Evolutionary conservation across 352 stramenopile genomes (phyloP).

Genomic region (Globisporangium camurandrum): DNA sequence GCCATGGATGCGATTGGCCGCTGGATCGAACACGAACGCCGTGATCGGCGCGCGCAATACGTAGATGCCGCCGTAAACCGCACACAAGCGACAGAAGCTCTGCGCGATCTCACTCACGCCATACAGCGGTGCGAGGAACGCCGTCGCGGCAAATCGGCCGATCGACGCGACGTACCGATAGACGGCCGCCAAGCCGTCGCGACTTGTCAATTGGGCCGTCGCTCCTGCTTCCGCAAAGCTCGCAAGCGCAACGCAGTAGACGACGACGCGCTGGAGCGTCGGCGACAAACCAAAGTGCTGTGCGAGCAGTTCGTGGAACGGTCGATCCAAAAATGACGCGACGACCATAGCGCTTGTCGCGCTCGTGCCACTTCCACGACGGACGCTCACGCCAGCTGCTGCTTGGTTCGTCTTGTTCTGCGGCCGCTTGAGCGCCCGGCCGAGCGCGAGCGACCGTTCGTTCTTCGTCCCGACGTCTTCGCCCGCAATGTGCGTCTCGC

Average conservation of each 20-base stretch:
- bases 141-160: conserved; percentile 78
- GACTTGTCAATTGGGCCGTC: conserved; percentile 42
- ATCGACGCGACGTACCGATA: conserved; percentile 70
- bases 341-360: conserved; percentile 10
- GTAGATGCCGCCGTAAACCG: conserved; percentile 85
- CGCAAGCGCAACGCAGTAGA: conserved; percentile 80
- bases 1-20: conserved; percentile 23
- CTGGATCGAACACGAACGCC: conserved; percentile 38
- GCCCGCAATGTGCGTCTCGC: conserved; percentile 57
- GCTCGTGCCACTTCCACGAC: too few relatives aligned
- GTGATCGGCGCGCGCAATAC: conserved; percentile 65
- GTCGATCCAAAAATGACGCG: conserved; percentile 31
- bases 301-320: conserved; percentile 65
- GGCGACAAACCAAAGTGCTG: conserved; percentile 67
- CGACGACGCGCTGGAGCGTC: conserved; percentile 74
- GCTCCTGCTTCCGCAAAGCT: conserved; percentile 57
- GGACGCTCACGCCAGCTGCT: conserved; percentile 11
- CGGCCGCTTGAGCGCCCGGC: conserved; percentile 69
- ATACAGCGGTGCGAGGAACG: conserved; percentile 79
- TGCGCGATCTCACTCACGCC: conserved; percentile 83
- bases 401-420: conserved; percentile 79
- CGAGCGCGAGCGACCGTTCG: conserved; percentile 69
- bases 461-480: conserved; percentile 83
- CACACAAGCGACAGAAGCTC: conserved; percentile 81
- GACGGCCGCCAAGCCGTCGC: conserved; percentile 39